Evolutionary conservation across 2,329 filamentous ascomycete species (phyloP).

Genomic region (Aspergillus costaricaensis): DNA sequence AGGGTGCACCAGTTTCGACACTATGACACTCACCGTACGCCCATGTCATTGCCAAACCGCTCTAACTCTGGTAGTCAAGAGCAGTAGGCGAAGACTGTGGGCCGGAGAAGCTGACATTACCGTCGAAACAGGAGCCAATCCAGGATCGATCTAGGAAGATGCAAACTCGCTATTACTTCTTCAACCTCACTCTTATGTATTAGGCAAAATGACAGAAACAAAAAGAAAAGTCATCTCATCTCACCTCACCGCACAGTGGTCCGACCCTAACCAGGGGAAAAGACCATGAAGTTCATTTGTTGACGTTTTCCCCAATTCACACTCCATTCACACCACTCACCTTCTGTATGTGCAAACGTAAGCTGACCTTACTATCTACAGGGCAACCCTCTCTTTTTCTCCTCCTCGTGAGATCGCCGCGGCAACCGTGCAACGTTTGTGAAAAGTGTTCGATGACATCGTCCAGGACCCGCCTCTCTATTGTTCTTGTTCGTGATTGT

Average conservation of each 20-base stretch:
- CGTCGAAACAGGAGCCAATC: not conserved
- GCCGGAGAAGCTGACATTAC: not conserved
- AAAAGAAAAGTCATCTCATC: not conserved
- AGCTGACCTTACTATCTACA: not conserved
- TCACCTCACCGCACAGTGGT: not conserved
- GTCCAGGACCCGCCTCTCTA: too few species aligned
- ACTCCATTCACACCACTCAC: not conserved
- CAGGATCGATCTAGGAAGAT: not conserved
- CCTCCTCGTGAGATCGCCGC: not conserved
- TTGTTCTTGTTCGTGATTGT: not conserved
- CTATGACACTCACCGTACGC: not conserved
- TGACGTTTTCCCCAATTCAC: not conserved
- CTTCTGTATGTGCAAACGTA: not conserved
- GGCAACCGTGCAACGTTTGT: not conserved
- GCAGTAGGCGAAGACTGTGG: not conserved
- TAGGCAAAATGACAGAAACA: not conserved
- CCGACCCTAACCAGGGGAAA: not conserved
- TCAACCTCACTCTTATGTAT: not conserved
- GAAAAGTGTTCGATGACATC: too few species aligned
- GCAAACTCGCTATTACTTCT: not conserved
- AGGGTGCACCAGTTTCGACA: not conserved
- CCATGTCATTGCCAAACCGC: not conserved
- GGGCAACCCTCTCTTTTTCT: not conserved
- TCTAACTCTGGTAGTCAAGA: not conserved
- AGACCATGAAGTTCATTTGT: not conserved